phyloP scores from a whole-genome alignment of 495 filamentous ascomycete genomes.

The Apiosordaria backusii region DNA sequence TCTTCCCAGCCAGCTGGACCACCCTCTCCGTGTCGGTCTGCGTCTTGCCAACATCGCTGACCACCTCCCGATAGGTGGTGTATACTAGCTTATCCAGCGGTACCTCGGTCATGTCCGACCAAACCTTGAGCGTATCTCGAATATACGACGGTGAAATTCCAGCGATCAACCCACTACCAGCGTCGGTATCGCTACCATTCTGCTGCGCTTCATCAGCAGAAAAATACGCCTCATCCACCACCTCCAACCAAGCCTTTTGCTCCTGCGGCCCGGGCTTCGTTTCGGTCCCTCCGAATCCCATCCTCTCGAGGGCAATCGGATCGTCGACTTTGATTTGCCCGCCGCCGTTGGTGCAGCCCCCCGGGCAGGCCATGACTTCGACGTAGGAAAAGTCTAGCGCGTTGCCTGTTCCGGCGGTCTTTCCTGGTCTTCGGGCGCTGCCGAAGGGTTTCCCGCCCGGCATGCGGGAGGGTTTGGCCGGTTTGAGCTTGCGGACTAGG shows the following conservation, averaged over 20 bases:
- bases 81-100: constrained; percentile 68
- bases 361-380: constrained; percentile 98
- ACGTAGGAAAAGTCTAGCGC: constrained; percentile 75
- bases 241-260: constrained; percentile 80
- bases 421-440: constrained; percentile 45
- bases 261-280: constrained; percentile 60
- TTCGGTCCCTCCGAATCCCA: constrained; percentile 31
- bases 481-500: constrained; percentile 83
- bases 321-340: constrained; percentile 92
- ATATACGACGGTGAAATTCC: constrained; percentile 55
- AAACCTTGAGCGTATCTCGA: constrained; percentile 62
- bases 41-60: constrained; percentile 90
- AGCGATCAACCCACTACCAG: constrained; percentile 39
- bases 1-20: constrained; percentile 84
- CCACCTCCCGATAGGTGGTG: constrained; percentile 85
- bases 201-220: constrained; percentile 63
- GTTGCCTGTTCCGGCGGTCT: constrained; percentile 25
- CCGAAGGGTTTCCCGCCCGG: constrained; percentile 61
- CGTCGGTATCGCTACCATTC: constrained; percentile 25
- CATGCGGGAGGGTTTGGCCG: constrained; percentile 67
- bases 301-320: constrained; percentile 48
- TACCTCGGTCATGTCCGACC: constrained; percentile 68
- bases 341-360: constrained; percentile 95
- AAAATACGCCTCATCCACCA: constrained; percentile 92
- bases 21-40: constrained; percentile 71